A percentile compares a stretch with the other conserved stretches of the same genome.
Conservation (phyloP, 371 early-diverging fungal genomes). For the Mortierella sp. region DNA sequence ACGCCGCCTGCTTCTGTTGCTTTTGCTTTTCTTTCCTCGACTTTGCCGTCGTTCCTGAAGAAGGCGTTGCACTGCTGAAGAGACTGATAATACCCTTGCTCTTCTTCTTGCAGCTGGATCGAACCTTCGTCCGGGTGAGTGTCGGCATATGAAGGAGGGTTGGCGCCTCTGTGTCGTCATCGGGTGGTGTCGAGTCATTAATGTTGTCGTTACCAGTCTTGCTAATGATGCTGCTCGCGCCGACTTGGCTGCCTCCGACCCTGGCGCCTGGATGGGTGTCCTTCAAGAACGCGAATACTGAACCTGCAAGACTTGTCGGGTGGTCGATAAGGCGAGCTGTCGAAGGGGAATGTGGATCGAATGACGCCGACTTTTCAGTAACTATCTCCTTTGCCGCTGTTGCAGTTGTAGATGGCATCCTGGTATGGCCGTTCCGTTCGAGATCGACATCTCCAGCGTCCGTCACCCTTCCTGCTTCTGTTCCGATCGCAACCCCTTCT, state of each 20-base stretch:
- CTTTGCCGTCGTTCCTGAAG: not conserved
- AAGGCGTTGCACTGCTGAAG: not conserved
- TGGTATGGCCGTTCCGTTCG: not conserved
- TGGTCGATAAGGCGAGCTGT: conserved; percentile 20
- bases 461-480: not conserved
- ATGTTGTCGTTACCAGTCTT: not conserved
- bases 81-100: not conserved
- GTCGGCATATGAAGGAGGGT: not conserved
- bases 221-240: not conserved
- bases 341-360: conserved; percentile 20
- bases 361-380: not conserved
- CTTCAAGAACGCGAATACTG: conserved; percentile 33
- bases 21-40: not conserved
- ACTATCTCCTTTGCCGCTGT: not conserved
- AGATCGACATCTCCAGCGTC: not conserved
- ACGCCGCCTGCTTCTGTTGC: not conserved
- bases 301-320: not conserved
- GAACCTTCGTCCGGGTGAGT: not conserved
- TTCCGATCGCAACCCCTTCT: not conserved
- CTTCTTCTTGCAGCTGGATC: not conserved
- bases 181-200: not conserved
- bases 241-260: not conserved
- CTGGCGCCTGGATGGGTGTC: not conserved
- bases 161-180: too few species aligned
- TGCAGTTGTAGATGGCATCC: not conserved